Conservation (phyloP, 768 basidiomycete genomes). For the Auriculariales sp. region DNA sequence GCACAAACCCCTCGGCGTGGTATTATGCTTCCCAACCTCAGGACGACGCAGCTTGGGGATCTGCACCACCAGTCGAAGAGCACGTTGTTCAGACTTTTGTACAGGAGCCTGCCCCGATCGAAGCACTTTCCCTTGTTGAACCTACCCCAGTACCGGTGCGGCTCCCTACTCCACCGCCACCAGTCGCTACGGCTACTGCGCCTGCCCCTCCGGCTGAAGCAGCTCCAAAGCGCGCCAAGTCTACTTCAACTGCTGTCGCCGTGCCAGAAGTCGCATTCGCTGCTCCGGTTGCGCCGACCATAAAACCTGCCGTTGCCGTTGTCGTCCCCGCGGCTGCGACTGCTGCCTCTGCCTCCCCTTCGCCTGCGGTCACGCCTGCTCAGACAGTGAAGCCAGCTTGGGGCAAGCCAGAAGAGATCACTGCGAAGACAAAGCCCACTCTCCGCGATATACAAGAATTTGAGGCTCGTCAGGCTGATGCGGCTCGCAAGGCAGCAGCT, state of each 20-base stretch:
- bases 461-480: conserved; percentile 70
- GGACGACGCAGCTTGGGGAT: conserved; percentile 33
- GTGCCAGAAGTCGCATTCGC: conserved; percentile 11
- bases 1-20: conserved; percentile 42
- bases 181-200: conserved; percentile 2
- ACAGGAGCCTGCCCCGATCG: background rate
- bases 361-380: conserved; percentile 7
- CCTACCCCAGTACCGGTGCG: background rate
- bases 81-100: background rate
- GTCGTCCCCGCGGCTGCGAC: conserved; percentile 12
- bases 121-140: background rate
- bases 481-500: conserved; percentile 52
- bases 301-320: conserved; percentile 12
- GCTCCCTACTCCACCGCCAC: conserved; percentile 1
- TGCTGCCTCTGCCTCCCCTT: conserved; percentile 9
- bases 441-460: conserved; percentile 92
- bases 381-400: conserved; percentile 34
- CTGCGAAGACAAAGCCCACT: conserved; percentile 40
- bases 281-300: conserved; percentile 13
- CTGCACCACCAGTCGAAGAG: background rate
- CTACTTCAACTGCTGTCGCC: no score
- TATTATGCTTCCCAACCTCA: conserved; percentile 29
- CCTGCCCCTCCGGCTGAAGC: no score
- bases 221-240: background rate
- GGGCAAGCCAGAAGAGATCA: conserved; percentile 49